Conservation (phyloP, 2,329 filamentous ascomycete genomes). For the Alternaria metachromatica region DNA sequence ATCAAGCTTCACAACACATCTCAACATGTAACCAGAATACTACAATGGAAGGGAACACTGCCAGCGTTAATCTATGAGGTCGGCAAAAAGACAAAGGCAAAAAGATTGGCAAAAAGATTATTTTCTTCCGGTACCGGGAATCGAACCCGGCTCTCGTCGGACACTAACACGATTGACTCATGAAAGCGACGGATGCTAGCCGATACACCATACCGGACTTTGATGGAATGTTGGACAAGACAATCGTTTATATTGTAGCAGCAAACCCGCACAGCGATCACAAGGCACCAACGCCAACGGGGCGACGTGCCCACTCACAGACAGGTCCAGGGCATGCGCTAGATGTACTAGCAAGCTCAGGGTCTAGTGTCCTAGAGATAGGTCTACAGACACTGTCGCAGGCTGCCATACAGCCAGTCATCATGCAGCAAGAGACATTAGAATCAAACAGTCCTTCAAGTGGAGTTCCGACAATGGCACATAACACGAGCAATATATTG, state of each 20-base stretch:
- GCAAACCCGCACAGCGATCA: not conserved
- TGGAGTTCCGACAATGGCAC: not conserved
- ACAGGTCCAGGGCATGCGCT: not conserved
- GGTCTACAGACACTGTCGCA: not conserved
- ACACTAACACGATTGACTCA: constrained; percentile 10
- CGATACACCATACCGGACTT: constrained; percentile 28
- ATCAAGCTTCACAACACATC: not conserved
- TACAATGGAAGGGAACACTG: too few relatives aligned
- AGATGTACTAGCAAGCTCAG: not conserved
- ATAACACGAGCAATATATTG: not conserved
- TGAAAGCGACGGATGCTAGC: constrained; percentile 34
- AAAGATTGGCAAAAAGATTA: not conserved
- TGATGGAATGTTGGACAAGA: not conserved
- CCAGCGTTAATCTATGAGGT: too few relatives aligned
- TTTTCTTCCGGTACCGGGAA: constrained; percentile 20
- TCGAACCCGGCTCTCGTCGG: constrained; percentile 33
- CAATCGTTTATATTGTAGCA: not conserved
- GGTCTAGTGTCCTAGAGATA: not conserved
- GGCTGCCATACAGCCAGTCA: not conserved
- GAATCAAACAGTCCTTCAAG: not conserved
- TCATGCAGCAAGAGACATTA: not conserved
- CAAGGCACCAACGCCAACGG: too few relatives aligned
- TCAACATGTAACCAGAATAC: too few relatives aligned
- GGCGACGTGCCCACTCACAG: not conserved
- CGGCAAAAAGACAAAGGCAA: too few relatives aligned